Conservation (phyloP, 148 eudicot species). For the Fagopyrum esculentum region DNA sequence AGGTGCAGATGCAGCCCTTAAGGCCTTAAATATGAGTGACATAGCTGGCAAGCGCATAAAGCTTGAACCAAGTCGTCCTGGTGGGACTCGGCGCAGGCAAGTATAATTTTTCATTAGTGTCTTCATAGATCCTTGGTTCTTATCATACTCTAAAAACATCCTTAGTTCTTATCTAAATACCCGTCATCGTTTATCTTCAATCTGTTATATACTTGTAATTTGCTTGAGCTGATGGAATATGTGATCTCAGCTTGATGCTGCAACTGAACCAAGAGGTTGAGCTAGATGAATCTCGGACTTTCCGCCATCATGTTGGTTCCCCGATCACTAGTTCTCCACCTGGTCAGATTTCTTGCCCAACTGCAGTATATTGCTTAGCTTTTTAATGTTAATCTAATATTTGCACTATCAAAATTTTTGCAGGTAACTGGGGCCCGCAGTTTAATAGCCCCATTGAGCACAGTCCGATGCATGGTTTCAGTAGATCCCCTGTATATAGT, state of each 20-base stretch:
- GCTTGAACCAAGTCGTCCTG: slow-evolving; percentile 95
- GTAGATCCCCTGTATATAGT: slow-evolving; percentile 42
- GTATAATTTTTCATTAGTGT: slow-evolving; percentile 15
- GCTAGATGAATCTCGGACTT: slow-evolving; percentile 52
- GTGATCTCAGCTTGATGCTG: slow-evolving; percentile 45
- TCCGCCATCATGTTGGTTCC: slow-evolving; percentile 53
- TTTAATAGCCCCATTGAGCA: slow-evolving; percentile 57
- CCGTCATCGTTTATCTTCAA: neutral
- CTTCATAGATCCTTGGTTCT: neutral
- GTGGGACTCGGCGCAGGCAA: slow-evolving; percentile 88
- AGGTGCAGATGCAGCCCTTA: slow-evolving; percentile 90
- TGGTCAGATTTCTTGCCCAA: slow-evolving; percentile 28
- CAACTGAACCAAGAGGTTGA: slow-evolving; percentile 72
- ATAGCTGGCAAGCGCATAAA: slow-evolving; percentile 97
- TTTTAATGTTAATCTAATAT: neutral
- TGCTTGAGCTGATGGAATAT: neutral
- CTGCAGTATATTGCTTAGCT: slow-evolving; percentile 1
- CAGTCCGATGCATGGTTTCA: slow-evolving; percentile 37
- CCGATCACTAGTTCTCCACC: slow-evolving; percentile 65
- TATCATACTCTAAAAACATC: neutral
- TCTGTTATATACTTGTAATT: neutral
- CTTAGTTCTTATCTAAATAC: neutral
- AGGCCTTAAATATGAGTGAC: slow-evolving; percentile 84
- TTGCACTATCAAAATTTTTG: neutral
- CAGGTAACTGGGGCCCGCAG: slow-evolving; percentile 59